phyloP scores from a whole-genome alignment of 176 grass and related monocot species.

The Luzula sylvatica region DNA sequence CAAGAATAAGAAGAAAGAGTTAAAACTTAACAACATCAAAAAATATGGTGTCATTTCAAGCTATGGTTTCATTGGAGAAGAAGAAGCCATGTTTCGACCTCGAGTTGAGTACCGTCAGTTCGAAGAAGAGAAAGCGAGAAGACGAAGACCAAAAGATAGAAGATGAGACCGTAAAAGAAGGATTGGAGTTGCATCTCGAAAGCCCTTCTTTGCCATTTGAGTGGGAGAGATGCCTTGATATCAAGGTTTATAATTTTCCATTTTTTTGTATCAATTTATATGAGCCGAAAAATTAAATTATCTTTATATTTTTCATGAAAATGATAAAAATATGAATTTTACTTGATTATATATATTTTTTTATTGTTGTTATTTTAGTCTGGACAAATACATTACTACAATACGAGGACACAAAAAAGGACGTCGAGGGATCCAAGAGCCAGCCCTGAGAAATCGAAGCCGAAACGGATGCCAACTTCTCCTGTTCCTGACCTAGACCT shows the following conservation, averaged over 20 bases:
- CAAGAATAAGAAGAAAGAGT: neutral
- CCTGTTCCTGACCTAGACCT: constrained; percentile 45
- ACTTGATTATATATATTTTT: too few relatives aligned
- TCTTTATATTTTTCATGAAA: too few relatives aligned
- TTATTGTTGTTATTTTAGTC: constrained; percentile 30
- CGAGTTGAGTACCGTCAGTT: constrained; percentile 29
- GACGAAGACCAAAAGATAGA: neutral
- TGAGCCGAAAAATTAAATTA: too few relatives aligned
- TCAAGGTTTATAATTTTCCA: constrained; percentile 32
- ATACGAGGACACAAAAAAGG: constrained; percentile 77
- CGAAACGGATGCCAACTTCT: constrained; percentile 10
- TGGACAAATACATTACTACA: constrained; percentile 79
- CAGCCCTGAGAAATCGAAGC: neutral
- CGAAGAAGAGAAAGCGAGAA: constrained; percentile 50
- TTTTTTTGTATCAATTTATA: too few relatives aligned
- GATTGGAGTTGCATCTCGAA: constrained; percentile 72
- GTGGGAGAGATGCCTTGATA: constrained; percentile 97
- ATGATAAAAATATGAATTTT: too few relatives aligned
- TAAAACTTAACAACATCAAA: neutral
- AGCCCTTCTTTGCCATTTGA: constrained; percentile 55
- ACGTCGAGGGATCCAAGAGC: constrained; percentile 54
- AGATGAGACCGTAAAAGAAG: constrained; percentile 16
- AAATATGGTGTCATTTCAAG: constrained; percentile 71
- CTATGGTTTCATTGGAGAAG: constrained; percentile 47
- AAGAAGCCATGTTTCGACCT: constrained; percentile 28